phyloP scores from a whole-genome alignment of 768 basidiomycete genomes.

The Termitomyces bulborhizus region DNA sequence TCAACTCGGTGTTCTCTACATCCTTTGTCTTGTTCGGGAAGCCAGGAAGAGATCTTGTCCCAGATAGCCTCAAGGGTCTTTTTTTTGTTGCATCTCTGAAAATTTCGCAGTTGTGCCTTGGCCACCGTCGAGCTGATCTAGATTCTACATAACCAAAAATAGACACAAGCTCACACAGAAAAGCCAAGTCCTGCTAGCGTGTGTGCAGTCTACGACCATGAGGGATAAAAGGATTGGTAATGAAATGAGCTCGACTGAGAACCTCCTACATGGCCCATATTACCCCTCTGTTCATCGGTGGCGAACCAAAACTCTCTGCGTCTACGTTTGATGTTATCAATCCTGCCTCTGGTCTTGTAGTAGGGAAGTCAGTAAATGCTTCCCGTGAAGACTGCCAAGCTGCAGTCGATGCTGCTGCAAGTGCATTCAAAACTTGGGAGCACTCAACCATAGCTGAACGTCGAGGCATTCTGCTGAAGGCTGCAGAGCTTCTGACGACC shows the following conservation, averaged over 20 bases:
- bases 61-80: neutral
- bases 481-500: constrained; percentile 37
- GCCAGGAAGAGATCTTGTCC: neutral
- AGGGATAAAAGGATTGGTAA: neutral
- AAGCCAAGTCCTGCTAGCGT: neutral
- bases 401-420: constrained; percentile 38
- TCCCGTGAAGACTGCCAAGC: constrained; percentile 35
- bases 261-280: constrained; percentile 17
- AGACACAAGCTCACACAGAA: neutral
- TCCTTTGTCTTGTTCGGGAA: neutral
- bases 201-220: neutral
- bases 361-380: constrained; percentile 41
- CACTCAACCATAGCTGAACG: constrained; percentile 24
- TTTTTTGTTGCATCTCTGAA: neutral
- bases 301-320: constrained; percentile 27
- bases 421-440: constrained; percentile 46
- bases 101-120: neutral
- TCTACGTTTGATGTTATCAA: constrained; percentile 42
- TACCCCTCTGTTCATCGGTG: constrained; percentile 36
- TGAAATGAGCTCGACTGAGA: neutral
- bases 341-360: constrained; percentile 33
- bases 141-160: neutral
- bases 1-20: neutral
- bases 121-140: neutral
- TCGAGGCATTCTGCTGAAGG: constrained; percentile 41